Base-by-base conservation (phyloP, 192 early-diverging fungal species). In the Backusella sp. region DNA sequence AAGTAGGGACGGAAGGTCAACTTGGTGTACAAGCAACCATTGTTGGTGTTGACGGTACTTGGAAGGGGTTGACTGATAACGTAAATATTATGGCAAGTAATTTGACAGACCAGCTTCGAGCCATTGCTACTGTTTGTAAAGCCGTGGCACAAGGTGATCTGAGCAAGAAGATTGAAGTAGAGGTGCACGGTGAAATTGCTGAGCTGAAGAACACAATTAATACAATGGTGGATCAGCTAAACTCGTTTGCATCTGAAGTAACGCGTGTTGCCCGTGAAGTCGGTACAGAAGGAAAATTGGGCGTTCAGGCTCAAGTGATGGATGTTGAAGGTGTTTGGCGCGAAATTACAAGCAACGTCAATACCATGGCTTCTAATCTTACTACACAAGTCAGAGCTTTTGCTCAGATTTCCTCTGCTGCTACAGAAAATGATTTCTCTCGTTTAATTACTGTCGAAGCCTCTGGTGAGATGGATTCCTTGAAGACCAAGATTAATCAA, bases 251-350 rank as follows among this genome's bases (percentile, higher is more conserved):
- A 5, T 78, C 81, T 3, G 90, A 91, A 74, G 86, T 90, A 21
- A 86, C 85, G 17, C 81, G 86, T 53, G 90, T 91, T n/a, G 90
- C 90, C 7, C 78, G 84, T n/a, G 88, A 89, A 70, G 90, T 91
- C 11, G 90, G 90, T 65, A 90, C 85, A 0, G 89, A 92, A 66
- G 93, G 93, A 37, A 91, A 90, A 49, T 80, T 94, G 19, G 93
- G 93, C 49, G 93, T 87, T 26, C 91, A 93, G 74, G 93, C 92
- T 0, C 85, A 90, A 41, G 93, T 94, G 0, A 78, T 79, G n/a
- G 92, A 90, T 73, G 91, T 92, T 2, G 88, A 88, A 39, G 93
- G 93, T 28, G 85, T 85, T 0, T 94, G 93, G 93, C 86, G 87
- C 30, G 93, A 93, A 68, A 84, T 92, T 26, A 92, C 91, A 1